These are phyloP conservation scores for Phoenix dactylifera DNA, from an alignment of 176 grass and related monocot genomes.

Conservation along the genomic window DNA sequence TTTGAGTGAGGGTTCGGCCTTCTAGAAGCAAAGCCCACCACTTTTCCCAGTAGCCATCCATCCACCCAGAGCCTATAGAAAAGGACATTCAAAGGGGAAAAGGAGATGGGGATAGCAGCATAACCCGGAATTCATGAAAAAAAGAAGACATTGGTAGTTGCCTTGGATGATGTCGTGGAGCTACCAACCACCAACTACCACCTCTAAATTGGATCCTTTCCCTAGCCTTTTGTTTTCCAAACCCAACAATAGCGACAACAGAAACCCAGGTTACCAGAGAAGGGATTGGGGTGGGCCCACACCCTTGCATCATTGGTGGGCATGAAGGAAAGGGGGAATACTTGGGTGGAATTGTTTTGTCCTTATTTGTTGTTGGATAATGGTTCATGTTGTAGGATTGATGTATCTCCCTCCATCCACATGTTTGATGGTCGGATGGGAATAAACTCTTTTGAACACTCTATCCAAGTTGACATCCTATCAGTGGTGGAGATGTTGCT, in stretches of 20 bases:
- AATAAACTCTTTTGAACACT: constrained; percentile 16
- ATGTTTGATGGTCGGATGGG: constrained; percentile 34
- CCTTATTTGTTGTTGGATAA: constrained; percentile 11
- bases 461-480: not conserved
- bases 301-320: constrained; percentile 14
- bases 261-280: not conserved
- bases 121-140: constrained; percentile 7
- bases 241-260: not conserved
- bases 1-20: constrained; percentile 21
- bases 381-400: constrained; percentile 16
- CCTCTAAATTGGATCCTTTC: constrained; percentile 17
- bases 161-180: constrained; percentile 40
- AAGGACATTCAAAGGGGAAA: constrained; percentile 16
- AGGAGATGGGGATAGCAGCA: constrained; percentile 13
- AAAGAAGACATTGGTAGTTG: constrained; percentile 12
- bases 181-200: constrained; percentile 54
- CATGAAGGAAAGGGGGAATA: constrained; percentile 11
- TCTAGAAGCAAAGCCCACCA: constrained; percentile 43
- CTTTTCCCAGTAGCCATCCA: constrained; percentile 21
- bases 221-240: constrained; percentile 19
- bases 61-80: constrained; percentile 19
- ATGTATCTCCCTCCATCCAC: constrained; percentile 12
- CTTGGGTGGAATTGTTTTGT: constrained; percentile 27
- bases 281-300: not conserved
- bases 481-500: too few relatives aligned